A percentile compares a stretch with the other conserved stretches of the same genome.
Conservation (phyloP, 1,284 basidiomycete species). For the Phaffia rhodozyma region DNA sequence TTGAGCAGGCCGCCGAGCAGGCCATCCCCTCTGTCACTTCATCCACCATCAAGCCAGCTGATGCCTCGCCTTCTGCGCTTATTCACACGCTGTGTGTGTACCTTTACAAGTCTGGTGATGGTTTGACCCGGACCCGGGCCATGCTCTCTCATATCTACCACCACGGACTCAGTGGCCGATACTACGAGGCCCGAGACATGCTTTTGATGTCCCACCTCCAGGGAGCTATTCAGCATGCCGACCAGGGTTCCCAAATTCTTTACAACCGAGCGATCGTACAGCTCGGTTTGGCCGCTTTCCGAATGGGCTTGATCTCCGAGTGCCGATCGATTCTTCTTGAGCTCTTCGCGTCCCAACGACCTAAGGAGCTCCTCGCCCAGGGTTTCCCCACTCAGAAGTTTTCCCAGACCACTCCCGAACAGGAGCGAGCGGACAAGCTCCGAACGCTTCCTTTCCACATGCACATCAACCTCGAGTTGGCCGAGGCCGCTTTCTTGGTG, state of each 20-base stretch:
- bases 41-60: slow-evolving; percentile 46
- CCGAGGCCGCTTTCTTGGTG: slow-evolving; percentile 94
- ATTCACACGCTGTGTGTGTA: slow-evolving; percentile 82
- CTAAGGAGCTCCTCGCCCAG: slow-evolving; percentile 95
- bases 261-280: slow-evolving; percentile 98
- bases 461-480: slow-evolving; percentile 97
- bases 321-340: slow-evolving; percentile 86
- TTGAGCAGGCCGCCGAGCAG: slow-evolving; percentile 56
- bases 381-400: slow-evolving; percentile 89
- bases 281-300: slow-evolving; percentile 92
- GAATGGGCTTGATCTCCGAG: slow-evolving; percentile 87
- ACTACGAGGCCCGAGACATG: slow-evolving; percentile 95
- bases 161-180: slow-evolving; percentile 91
- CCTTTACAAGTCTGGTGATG: slow-evolving; percentile 84
- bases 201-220: slow-evolving; percentile 97
- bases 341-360: slow-evolving; percentile 88
- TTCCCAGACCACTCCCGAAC: slow-evolving; percentile 69
- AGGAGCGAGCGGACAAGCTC: slow-evolving; percentile 92
- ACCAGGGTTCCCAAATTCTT: slow-evolving; percentile 93
- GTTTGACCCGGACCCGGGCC: slow-evolving; percentile 84
- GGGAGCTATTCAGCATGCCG: slow-evolving; percentile 87
- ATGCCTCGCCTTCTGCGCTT: slow-evolving; percentile 53
- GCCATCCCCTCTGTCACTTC: slow-evolving; percentile 45
- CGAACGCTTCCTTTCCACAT: slow-evolving; percentile 98
- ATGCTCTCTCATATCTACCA: slow-evolving; percentile 98